A percentile compares a stretch with the other conserved stretches of the same genome.
Evolutionary conservation across 2,329 filamentous ascomycete species (phyloP).

Genomic region (Didymella lethalis): DNA sequence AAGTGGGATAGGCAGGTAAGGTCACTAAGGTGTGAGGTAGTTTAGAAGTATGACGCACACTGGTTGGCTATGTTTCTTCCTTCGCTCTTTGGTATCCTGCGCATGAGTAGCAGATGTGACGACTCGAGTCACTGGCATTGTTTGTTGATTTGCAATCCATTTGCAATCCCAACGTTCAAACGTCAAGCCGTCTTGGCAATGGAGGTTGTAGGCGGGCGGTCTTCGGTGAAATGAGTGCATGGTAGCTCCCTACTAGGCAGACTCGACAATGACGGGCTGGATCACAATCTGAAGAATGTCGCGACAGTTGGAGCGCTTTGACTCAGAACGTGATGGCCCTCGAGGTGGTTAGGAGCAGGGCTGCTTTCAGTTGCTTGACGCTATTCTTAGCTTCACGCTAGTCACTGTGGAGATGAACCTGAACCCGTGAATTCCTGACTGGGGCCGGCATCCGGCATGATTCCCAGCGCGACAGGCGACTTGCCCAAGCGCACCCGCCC

Average conservation of each 20-base stretch:
- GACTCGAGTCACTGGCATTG: conserved; percentile 11
- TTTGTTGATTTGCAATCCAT: conserved; percentile 25
- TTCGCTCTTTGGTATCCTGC: conserved; percentile 25
- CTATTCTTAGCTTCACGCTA: conserved; percentile 20
- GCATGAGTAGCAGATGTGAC: conserved; percentile 9
- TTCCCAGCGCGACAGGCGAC: conserved; percentile 23
- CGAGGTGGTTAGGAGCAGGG: conserved; percentile 22
- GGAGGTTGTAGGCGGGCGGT: conserved; percentile 20
- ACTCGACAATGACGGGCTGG: conserved; percentile 14
- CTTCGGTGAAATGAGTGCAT: conserved; percentile 22
- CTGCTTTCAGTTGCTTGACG: conserved; percentile 17
- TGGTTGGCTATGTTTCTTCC: conserved; percentile 36
- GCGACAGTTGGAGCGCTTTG: conserved; percentile 21
- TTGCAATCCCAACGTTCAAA: conserved; percentile 24
- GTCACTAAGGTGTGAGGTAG: background rate
- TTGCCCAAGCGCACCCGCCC: conserved; percentile 22
- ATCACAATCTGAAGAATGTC: conserved; percentile 14
- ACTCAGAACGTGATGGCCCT: conserved; percentile 16
- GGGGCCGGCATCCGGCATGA: conserved; percentile 21
- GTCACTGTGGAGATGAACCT: conserved; percentile 9
- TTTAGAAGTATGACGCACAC: conserved; percentile 6
- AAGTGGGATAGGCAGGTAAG: background rate
- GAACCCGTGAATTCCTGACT: conserved; percentile 9
- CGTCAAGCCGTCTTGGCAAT: conserved; percentile 17
- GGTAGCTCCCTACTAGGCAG: conserved; percentile 7